phyloP scores from a whole-genome alignment of 352 stramenopile species.

The Halophytophthora polymorphica region DNA sequence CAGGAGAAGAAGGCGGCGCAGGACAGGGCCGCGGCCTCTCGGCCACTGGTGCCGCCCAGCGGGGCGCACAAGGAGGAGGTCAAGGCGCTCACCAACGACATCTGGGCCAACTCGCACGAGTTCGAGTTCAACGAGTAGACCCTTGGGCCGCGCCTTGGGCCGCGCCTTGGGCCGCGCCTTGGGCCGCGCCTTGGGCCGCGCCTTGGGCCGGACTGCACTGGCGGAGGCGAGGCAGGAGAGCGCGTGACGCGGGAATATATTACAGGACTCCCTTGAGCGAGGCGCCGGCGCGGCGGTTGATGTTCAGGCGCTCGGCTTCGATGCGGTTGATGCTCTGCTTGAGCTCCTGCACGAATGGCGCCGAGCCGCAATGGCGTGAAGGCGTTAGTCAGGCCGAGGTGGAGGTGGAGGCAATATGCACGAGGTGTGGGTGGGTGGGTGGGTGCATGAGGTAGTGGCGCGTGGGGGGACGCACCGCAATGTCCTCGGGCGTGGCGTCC shows the following conservation, averaged over 20 bases:
- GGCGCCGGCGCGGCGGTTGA: slow-evolving; percentile 69
- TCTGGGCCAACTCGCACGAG: slow-evolving; percentile 79
- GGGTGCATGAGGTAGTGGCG: too few species aligned
- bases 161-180: too few species aligned
- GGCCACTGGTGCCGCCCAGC: too few species aligned
- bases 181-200: too few species aligned
- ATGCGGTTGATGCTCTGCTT: slow-evolving; percentile 75
- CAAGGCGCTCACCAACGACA: slow-evolving; percentile 70
- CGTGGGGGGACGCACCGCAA: slow-evolving; percentile 30
- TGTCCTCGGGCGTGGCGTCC: slow-evolving; percentile 75
- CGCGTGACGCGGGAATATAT: slow-evolving; percentile 38
- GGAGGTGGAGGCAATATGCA: too few species aligned
- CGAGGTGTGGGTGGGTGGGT: too few species aligned
- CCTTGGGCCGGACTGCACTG: too few species aligned
- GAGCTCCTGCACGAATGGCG: slow-evolving; percentile 38
- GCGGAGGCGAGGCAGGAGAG: too few species aligned
- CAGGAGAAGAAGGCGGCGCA: slow-evolving; percentile 13
- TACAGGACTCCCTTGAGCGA: slow-evolving; percentile 80
- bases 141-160: slow-evolving; percentile 7
- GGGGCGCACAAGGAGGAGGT: slow-evolving; percentile 47
- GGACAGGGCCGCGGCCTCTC: slow-evolving; percentile 20
- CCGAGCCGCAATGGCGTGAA: too few species aligned
- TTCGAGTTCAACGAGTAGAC: slow-evolving; percentile 66
- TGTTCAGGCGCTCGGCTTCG: slow-evolving; percentile 75
- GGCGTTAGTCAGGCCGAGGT: too few species aligned